These are phyloP conservation scores for Maudiozyma serrabonitensis DNA, from an alignment of 805 yeast species.

Conservation along the genomic window DNA sequence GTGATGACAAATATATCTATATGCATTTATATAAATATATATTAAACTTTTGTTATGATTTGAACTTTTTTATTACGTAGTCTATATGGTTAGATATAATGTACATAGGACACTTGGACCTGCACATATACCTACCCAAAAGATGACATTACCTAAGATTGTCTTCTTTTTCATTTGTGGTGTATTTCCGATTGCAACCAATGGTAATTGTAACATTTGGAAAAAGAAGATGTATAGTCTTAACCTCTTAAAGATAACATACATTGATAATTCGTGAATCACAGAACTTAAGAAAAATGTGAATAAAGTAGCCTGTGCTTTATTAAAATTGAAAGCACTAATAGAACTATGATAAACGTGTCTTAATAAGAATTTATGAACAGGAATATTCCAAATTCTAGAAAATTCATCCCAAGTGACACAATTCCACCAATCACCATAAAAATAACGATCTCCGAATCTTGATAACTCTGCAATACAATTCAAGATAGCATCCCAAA, in stretches of 20 bases:
- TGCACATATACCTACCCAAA: conserved; percentile 85
- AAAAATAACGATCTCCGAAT: conserved; percentile 87
- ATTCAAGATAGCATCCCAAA: conserved; percentile 92
- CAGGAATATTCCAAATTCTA: conserved; percentile 90
- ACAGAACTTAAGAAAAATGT: conserved; percentile 73
- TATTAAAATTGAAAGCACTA: conserved; percentile 59
- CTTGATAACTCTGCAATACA: conserved; percentile 79
- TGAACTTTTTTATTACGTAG: background rate
- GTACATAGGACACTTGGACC: conserved; percentile 89
- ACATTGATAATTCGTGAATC: conserved; percentile 91
- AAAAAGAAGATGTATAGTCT: conserved; percentile 72
- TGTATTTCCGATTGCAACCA: conserved; percentile 44
- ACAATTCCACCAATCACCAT: conserved; percentile 97
- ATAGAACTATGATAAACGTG: conserved; percentile 92
- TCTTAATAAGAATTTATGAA: conserved; percentile 76
- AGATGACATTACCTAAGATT: conserved; percentile 66
- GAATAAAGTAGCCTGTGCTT: conserved; percentile 58
- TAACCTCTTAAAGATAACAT: conserved; percentile 68
- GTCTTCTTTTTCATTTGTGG: conserved; percentile 45
- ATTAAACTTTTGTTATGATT: background rate
- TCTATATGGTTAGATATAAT: conserved; percentile 48
- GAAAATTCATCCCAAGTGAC: conserved; percentile 89
- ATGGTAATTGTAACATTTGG: conserved; percentile 85
- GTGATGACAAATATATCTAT: background rate
- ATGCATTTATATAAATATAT: background rate